A percentile compares a stretch with the other conserved stretches of the same genome.
These are phyloP conservation scores for Nigrograna mackinnonii DNA, from an alignment of 2,329 filamentous ascomycete species.

Conservation along the genomic window DNA sequence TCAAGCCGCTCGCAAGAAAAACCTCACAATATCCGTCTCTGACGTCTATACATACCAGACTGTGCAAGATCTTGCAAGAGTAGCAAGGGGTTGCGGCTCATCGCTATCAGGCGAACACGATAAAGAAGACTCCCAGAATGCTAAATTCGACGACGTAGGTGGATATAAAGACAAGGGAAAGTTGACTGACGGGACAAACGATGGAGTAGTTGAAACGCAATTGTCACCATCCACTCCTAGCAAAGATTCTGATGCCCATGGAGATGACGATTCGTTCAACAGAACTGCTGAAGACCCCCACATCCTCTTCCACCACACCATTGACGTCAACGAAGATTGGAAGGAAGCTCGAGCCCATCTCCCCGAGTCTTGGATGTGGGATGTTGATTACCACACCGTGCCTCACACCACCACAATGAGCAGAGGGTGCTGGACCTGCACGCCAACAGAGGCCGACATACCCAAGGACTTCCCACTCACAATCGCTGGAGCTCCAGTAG, in stretches of 20 bases:
- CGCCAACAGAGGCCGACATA: conserved; percentile 7
- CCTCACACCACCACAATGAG: neutral
- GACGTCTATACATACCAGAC: too few species aligned
- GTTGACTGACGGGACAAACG: neutral
- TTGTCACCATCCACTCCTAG: neutral
- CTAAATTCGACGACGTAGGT: too few species aligned
- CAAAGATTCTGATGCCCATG: neutral
- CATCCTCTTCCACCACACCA: neutral
- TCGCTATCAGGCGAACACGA: too few species aligned
- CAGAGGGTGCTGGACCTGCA: conserved; percentile 17
- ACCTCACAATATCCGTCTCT: too few species aligned
- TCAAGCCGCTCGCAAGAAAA: too few species aligned
- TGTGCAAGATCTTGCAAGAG: too few species aligned
- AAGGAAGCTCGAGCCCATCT: conserved; percentile 8
- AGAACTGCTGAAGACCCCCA: neutral
- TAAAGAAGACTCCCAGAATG: too few species aligned
- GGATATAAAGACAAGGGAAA: neutral
- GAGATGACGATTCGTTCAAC: neutral
- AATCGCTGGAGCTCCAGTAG: conserved; percentile 14
- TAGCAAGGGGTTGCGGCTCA: too few species aligned
- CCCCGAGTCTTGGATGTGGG: conserved; percentile 14
- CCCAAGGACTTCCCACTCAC: conserved; percentile 15
- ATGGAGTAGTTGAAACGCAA: neutral
- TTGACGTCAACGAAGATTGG: conserved; percentile 2
- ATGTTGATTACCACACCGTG: conserved; percentile 10